phyloP scores from a whole-genome alignment of 2,329 filamentous ascomycete species.

The Exophiala alcalophila region DNA sequence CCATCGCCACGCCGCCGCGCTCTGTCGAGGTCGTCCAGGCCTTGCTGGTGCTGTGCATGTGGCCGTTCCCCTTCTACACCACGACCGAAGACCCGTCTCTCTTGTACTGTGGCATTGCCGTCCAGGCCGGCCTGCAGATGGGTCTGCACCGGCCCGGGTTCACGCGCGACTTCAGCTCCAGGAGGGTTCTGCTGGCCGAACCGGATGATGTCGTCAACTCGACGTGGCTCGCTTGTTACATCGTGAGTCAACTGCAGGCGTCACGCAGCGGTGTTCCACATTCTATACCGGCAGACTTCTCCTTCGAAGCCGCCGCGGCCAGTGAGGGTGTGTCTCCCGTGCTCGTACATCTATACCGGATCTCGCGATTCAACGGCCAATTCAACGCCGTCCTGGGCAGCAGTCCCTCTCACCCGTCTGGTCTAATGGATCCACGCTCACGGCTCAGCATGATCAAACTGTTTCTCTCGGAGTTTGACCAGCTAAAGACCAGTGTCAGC shows the following conservation, averaged over 20 bases:
- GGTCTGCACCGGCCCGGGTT: conserved; percentile 29
- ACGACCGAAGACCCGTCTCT: conserved; percentile 24
- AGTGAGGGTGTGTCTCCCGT: conserved; percentile 3
- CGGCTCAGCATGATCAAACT: conserved; percentile 19
- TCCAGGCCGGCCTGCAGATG: conserved; percentile 26
- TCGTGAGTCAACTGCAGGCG: conserved; percentile 21
- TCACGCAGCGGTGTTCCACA: conserved; percentile 12
- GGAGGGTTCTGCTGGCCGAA: conserved; percentile 9
- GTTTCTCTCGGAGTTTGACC: conserved; percentile 15
- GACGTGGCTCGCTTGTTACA: conserved; percentile 30
- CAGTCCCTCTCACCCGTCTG: conserved; percentile 7
- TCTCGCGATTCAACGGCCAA: conserved; percentile 12
- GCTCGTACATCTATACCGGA: conserved; percentile 14
- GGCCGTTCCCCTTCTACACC: conserved; percentile 30
- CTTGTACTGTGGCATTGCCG: conserved; percentile 24
- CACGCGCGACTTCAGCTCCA: conserved; percentile 18
- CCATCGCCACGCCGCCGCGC: conserved; percentile 23
- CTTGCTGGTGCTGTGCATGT: conserved; percentile 28
- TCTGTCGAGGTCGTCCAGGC: conserved; percentile 28
- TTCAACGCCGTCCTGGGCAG: conserved; percentile 8
- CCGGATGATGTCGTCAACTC: conserved; percentile 21
- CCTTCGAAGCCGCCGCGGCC: conserved; percentile 8
- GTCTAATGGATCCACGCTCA: conserved; percentile 8
- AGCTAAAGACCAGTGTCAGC: conserved; percentile 1
- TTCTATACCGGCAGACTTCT: conserved; percentile 11